Percentiles rank a stretch among this genome's conserved stretches.
phyloP scores from a whole-genome alignment of 352 stramenopile genomes.

The Pythium angustatum region DNA sequence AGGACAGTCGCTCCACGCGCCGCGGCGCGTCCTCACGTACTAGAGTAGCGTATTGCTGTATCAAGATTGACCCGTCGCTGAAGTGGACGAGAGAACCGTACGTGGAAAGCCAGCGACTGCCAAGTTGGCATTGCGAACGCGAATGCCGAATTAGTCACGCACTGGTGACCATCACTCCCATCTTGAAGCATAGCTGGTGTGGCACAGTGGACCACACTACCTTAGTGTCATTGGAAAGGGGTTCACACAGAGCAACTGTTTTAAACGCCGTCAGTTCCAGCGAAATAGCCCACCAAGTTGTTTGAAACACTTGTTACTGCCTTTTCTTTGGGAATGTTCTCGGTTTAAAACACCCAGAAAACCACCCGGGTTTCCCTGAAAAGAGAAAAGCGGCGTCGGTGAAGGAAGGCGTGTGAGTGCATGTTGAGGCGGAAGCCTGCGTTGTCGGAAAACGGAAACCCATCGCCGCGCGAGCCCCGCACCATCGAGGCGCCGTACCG shows the following conservation, averaged over 20 bases:
- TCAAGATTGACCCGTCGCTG: no score
- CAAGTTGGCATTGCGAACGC: no score
- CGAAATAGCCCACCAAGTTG: background rate
- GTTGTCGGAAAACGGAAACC: slow-evolving; percentile 7
- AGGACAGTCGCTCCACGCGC: background rate
- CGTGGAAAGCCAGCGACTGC: no score
- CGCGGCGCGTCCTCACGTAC: slow-evolving; percentile 24
- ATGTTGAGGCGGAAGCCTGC: slow-evolving; percentile 18
- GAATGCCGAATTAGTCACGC: no score
- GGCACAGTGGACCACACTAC: slow-evolving; percentile 19
- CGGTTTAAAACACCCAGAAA: slow-evolving; percentile 30
- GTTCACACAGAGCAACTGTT: slow-evolving; percentile 11
- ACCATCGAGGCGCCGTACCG: no score
- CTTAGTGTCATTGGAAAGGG: slow-evolving; percentile 8
- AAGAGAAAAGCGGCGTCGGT: slow-evolving; percentile 22
- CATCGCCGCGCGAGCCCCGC: no score
- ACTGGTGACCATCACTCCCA: slow-evolving; percentile 32
- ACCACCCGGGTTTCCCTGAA: slow-evolving; percentile 22
- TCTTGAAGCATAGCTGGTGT: slow-evolving; percentile 32
- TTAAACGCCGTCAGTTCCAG: slow-evolving; percentile 24
- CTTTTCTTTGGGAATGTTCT: slow-evolving; percentile 21
- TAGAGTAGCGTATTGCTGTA: slow-evolving; percentile 2
- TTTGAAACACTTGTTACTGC: slow-evolving; percentile 5
- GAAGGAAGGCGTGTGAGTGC: slow-evolving; percentile 5
- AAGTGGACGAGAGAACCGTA: no score